These are phyloP conservation scores for Kuraishia capsulata DNA, from an alignment of 805 yeast species.

Conservation along the genomic window DNA sequence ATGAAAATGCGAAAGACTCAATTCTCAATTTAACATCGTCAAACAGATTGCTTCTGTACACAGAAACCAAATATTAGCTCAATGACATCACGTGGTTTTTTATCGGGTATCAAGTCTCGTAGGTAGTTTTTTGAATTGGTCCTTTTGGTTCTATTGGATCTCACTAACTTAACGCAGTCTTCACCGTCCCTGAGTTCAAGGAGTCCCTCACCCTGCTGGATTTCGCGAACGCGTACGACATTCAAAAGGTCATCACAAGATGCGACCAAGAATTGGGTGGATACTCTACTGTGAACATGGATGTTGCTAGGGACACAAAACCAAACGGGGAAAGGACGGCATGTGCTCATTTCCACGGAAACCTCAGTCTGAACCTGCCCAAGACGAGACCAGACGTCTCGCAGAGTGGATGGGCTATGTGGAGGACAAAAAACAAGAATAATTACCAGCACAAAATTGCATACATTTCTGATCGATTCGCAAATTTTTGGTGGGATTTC, in stretches of 20 bases:
- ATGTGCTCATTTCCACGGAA: constrained; percentile 64
- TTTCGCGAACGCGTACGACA: constrained; percentile 42
- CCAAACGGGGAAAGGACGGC: constrained; percentile 19
- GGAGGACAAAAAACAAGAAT: constrained; percentile 61
- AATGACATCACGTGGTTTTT: not conserved
- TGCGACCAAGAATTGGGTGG: constrained; percentile 77
- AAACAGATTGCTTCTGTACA: no score
- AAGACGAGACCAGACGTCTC: constrained; percentile 52
- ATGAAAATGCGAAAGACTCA: no score
- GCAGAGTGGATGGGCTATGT: constrained; percentile 72
- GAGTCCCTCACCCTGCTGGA: constrained; percentile 37
- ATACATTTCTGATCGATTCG: constrained; percentile 23
- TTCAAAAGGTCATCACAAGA: constrained; percentile 45
- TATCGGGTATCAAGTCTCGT: not conserved
- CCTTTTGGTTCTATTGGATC: no score
- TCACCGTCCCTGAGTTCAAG: not conserved
- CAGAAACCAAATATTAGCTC: no score
- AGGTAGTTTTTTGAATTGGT: not conserved
- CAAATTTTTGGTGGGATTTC: constrained; percentile 62
- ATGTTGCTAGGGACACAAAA: constrained; percentile 18
- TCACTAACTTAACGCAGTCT: not conserved
- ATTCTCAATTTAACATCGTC: no score
- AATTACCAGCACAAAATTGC: constrained; percentile 34
- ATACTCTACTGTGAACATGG: constrained; percentile 54
- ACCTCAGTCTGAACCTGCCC: constrained; percentile 58